A percentile compares a stretch with the other conserved stretches of the same genome.
phyloP scores from a whole-genome alignment of 176 grass and related monocot species.

The Eragrostis curvula region DNA sequence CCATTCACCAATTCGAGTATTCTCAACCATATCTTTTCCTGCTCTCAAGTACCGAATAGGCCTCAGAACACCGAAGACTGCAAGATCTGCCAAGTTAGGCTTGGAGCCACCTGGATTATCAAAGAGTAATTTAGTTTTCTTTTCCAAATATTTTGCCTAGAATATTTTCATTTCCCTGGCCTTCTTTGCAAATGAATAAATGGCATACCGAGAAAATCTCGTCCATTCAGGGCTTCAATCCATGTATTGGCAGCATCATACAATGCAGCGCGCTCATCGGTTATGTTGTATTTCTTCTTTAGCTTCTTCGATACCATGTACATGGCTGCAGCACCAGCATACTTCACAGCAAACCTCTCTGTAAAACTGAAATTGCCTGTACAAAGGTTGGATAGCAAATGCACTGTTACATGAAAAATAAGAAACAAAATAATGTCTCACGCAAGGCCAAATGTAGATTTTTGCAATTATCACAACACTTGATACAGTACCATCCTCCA shows the following conservation, averaged over 20 bases:
- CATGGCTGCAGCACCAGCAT: conserved; percentile 90
- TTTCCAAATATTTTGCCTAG: no score
- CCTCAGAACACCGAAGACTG: conserved; percentile 90
- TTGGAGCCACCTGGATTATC: conserved; percentile 69
- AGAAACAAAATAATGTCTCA: neutral
- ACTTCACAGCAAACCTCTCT: conserved; percentile 83
- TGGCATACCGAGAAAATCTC: conserved; percentile 77
- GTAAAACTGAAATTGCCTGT: conserved; percentile 90
- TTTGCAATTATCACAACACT: neutral
- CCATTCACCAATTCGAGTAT: conserved; percentile 87
- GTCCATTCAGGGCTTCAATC: conserved; percentile 79
- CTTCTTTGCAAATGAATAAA: conserved; percentile 9
- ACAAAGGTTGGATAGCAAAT: neutral
- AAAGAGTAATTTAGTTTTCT: neutral
- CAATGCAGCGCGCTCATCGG: conserved; percentile 78
- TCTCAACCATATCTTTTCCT: conserved; percentile 91
- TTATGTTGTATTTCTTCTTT: conserved; percentile 94
- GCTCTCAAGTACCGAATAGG: conserved; percentile 80
- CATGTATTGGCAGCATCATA: conserved; percentile 87
- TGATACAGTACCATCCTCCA: neutral
- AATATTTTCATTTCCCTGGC: neutral
- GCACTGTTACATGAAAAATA: neutral
- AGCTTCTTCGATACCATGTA: conserved; percentile 94
- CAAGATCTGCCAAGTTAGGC: conserved; percentile 93
- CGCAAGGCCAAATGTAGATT: conserved; percentile 3